Evolutionary conservation across 495 filamentous ascomycete genomes (phyloP).

Genomic region (Aspergillus affinis): DNA sequence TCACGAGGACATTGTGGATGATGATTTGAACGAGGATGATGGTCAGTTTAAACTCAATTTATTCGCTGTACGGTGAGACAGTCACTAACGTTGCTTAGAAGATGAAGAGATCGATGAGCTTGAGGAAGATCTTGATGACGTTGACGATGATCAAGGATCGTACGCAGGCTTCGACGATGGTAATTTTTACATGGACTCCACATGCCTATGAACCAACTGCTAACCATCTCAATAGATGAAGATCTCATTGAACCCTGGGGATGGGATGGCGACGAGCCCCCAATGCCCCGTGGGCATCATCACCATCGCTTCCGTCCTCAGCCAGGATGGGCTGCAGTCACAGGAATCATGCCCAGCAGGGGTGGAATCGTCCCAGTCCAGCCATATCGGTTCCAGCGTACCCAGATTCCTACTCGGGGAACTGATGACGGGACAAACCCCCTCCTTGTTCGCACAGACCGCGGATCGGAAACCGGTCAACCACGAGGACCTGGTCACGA

Average conservation of each 20-base stretch:
- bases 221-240: constrained; percentile 38
- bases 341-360: constrained; percentile 45
- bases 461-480: constrained; percentile 34
- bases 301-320: constrained; percentile 46
- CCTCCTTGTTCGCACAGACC: constrained; percentile 55
- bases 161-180: constrained; percentile 49
- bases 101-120: constrained; percentile 56
- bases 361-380: constrained; percentile 47
- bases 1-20: constrained; percentile 59
- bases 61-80: not conserved
- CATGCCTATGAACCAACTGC: constrained; percentile 7
- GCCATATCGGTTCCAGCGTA: constrained; percentile 55
- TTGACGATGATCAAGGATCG: constrained; percentile 46
- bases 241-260: constrained; percentile 55
- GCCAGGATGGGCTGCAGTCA: constrained; percentile 44
- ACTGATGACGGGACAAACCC: constrained; percentile 83
- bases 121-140: constrained; percentile 51
- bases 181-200: constrained; percentile 14
- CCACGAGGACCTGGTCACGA: constrained; percentile 33
- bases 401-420: constrained; percentile 45
- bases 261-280: constrained; percentile 53
- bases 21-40: constrained; percentile 67
- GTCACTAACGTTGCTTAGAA: constrained; percentile 26
- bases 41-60: constrained; percentile 50
- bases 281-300: constrained; percentile 46